Base-by-base conservation (phyloP, 1,284 basidiomycete genomes). In the Puccinia polysora region DNA sequence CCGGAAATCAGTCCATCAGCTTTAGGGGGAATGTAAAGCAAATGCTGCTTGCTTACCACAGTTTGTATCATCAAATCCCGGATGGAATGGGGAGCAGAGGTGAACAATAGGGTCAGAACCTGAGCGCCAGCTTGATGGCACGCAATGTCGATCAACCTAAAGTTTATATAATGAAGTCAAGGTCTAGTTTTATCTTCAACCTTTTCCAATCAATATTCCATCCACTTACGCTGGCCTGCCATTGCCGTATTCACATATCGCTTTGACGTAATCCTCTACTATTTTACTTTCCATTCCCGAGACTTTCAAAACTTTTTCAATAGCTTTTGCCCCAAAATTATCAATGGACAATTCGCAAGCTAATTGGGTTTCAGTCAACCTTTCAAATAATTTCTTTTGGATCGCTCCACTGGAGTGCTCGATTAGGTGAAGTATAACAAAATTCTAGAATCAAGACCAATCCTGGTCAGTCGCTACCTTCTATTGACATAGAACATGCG, bases 61-160 rank as follows among this genome's bases (percentile, higher is more conserved):
- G 70, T 73, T 45, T 73, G 70, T 49, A 73, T 73, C 70, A 73
- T 73, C 15, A 73, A 53, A 52, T 73, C 70, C 15, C 70, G 36
- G 10, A 73, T 73, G n/a, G 70, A 53, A 58, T 58, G 64, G 20
- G 70, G 70, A 10, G 70, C 70, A 28, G 70, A 73, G 4, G 70
- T 73, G 25, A 73, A 73, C 6, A 73, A 40, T 18, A 73, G 62
- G 14, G 70, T 73, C 40, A 73, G 45, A 53, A 73, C 70, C 49
- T 73, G 70, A 18, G 70, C 70, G 10, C 70, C 70, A 25, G 70
- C 70, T 65, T 73, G 70, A 59, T 73, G 70, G 38, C 70, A 73
- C 34, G 70, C 70, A 50, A 73, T 73, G 28, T 73, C 70, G 28
- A 73, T 73, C 28, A 73, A 45, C n/a, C 70, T 73, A 28, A 52